Conservation (phyloP, 495 filamentous ascomycete genomes). For the Cercophora samala region DNA sequence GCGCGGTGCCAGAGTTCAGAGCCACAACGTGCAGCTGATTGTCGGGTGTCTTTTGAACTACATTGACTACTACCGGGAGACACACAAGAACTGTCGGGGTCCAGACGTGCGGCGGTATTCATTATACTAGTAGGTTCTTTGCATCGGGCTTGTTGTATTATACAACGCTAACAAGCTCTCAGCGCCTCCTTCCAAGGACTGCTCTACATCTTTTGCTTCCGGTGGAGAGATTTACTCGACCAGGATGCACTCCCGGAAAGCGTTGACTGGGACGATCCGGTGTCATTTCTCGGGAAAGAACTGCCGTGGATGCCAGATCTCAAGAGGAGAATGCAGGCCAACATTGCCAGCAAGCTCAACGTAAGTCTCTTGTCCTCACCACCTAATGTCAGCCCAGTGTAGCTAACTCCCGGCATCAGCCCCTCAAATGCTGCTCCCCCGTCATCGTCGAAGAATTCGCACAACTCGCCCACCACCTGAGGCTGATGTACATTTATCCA, state of each 20-base stretch:
- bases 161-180: slow-evolving; percentile 2
- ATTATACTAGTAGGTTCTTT: slow-evolving; percentile 63
- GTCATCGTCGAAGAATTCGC: slow-evolving; percentile 89
- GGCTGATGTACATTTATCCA: slow-evolving; percentile 81
- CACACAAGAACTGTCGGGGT: slow-evolving; percentile 64
- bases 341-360: slow-evolving; percentile 84
- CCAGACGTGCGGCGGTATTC: slow-evolving; percentile 80
- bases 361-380: slow-evolving; percentile 9
- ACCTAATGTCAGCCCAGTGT: background rate
- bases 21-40: slow-evolving; percentile 70
- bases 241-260: slow-evolving; percentile 42
- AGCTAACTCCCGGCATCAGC: slow-evolving; percentile 32
- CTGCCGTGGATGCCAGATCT: slow-evolving; percentile 70
- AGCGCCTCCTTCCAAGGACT: slow-evolving; percentile 25
- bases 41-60: slow-evolving; percentile 71
- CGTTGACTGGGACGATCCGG: slow-evolving; percentile 54
- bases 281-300: slow-evolving; percentile 56
- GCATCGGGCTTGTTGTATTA: background rate
- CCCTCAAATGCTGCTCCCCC: slow-evolving; percentile 93
- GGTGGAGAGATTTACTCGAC: slow-evolving; percentile 83
- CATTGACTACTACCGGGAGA: slow-evolving; percentile 59
- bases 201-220: slow-evolving; percentile 86
- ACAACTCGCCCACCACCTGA: slow-evolving; percentile 73
- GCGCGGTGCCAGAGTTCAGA: slow-evolving; percentile 72
- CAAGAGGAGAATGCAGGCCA: slow-evolving; percentile 65